Percentiles rank a stretch among this genome's conserved stretches.
phyloP scores from a whole-genome alignment of 345 rosid species.

The Eutrema japonicum region DNA sequence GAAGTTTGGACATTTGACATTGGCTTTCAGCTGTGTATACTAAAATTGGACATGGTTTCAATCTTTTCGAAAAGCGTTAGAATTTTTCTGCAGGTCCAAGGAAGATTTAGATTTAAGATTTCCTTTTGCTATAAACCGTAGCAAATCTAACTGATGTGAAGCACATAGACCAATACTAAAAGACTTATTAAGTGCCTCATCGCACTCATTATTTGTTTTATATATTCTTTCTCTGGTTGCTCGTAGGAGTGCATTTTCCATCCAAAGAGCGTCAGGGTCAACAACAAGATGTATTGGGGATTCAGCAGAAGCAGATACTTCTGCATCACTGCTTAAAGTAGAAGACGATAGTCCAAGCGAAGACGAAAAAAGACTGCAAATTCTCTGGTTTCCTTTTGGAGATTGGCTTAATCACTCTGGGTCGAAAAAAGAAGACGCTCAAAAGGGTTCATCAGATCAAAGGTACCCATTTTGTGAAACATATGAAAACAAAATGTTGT shows the following conservation, averaged over 20 bases:
- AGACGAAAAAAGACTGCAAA: slow-evolving; percentile 46
- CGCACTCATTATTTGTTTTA: slow-evolving; percentile 22
- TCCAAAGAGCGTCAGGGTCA: slow-evolving; percentile 61
- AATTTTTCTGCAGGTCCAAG: background rate
- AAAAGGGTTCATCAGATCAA: slow-evolving; percentile 42
- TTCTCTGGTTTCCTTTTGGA: slow-evolving; percentile 60
- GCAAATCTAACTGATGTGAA: slow-evolving; percentile 1
- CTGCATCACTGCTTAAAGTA: slow-evolving; percentile 45
- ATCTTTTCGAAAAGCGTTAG: background rate
- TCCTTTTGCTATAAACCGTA: background rate
- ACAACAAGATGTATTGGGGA: slow-evolving; percentile 46
- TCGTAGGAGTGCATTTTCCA: slow-evolving; percentile 80
- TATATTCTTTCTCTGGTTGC: background rate
- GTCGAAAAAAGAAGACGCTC: slow-evolving; percentile 46
- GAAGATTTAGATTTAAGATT: background rate
- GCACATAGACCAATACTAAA: slow-evolving; percentile 7
- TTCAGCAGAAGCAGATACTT: slow-evolving; percentile 44
- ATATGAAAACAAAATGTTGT: background rate
- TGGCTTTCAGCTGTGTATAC: slow-evolving; percentile 5
- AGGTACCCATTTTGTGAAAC: slow-evolving; percentile 45
- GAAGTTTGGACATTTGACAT: slow-evolving; percentile 7
- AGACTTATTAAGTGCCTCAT: background rate
- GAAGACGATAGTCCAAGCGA: slow-evolving; percentile 44
- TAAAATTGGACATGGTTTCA: background rate
- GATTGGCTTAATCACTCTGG: slow-evolving; percentile 66